Percentiles rank a stretch among this genome's conserved stretches.
phyloP scores from a whole-genome alignment of 1,284 basidiomycete species.

The Cerioporus squamosus region DNA sequence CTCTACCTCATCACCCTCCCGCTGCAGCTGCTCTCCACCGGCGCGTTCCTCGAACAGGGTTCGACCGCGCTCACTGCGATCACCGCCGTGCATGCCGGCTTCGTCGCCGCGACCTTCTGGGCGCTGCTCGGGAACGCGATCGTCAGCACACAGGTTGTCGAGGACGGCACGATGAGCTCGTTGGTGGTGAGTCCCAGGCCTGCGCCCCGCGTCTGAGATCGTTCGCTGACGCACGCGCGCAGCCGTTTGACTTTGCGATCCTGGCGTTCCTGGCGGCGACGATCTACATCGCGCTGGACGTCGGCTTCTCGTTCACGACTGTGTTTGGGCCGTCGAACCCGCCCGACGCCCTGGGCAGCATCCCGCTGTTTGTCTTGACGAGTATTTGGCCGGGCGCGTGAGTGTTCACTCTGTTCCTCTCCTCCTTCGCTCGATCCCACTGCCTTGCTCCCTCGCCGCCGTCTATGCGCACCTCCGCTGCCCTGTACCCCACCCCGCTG shows the following conservation, averaged over 20 bases:
- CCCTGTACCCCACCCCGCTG: no score
- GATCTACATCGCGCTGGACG: slow-evolving; percentile 80
- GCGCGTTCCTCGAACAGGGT: slow-evolving; percentile 78
- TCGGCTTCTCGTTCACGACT: slow-evolving; percentile 64
- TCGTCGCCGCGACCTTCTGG: slow-evolving; percentile 79
- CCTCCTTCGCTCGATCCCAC: background rate
- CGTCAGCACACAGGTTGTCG: slow-evolving; percentile 81
- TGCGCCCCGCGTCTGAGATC: slow-evolving; percentile 26
- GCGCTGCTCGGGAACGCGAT: slow-evolving; percentile 77
- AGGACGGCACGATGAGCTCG: slow-evolving; percentile 79
- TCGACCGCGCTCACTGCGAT: slow-evolving; percentile 67
- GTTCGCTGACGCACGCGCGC: no score
- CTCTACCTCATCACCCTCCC: slow-evolving; percentile 75
- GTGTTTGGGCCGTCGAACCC: slow-evolving; percentile 66
- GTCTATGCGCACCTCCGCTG: no score
- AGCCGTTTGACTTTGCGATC: slow-evolving; percentile 69
- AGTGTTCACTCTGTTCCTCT: slow-evolving; percentile 34
- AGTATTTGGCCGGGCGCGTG: slow-evolving; percentile 85
- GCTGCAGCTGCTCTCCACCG: slow-evolving; percentile 80
- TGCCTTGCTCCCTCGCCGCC: no score
- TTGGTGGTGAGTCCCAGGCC: slow-evolving; percentile 54
- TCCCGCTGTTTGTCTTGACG: slow-evolving; percentile 78
- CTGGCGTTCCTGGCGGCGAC: slow-evolving; percentile 71
- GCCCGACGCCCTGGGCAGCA: slow-evolving; percentile 57
- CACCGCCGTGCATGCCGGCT: slow-evolving; percentile 75